Evolutionary conservation across 2,329 filamentous ascomycete species (phyloP).

Genomic region (Colletotrichum theobromicola): DNA sequence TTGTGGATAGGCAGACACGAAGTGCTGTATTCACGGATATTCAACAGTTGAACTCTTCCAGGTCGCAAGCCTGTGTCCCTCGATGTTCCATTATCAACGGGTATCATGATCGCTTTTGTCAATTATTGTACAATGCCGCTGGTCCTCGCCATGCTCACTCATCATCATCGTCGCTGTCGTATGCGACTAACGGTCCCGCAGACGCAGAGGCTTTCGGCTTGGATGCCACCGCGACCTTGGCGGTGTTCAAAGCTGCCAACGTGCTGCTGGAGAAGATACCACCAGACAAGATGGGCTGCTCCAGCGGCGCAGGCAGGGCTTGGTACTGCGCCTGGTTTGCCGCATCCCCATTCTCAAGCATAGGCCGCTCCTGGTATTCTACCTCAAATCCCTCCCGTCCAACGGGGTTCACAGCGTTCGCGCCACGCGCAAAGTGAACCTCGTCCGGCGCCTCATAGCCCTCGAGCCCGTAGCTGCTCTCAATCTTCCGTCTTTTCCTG

Average conservation of each 20-base stretch:
- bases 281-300: constrained; percentile 42
- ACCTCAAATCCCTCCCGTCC: constrained; percentile 66
- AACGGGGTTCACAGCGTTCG: constrained; percentile 66
- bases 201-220: constrained; percentile 58
- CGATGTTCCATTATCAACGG: constrained; percentile 20
- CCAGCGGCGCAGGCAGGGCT: constrained; percentile 28
- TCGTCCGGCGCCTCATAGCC: constrained; percentile 95
- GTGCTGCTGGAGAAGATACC: constrained; percentile 86
- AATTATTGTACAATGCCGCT: constrained; percentile 74
- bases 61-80: constrained; percentile 3
- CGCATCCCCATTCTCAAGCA: constrained; percentile 58
- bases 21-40: constrained; percentile 83
- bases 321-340: constrained; percentile 36
- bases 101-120: constrained; percentile 18
- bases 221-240: constrained; percentile 58
- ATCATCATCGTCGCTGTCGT: constrained; percentile 83
- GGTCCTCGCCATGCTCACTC: constrained; percentile 31
- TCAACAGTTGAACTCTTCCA: constrained; percentile 68
- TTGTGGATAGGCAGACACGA: constrained; percentile 85
- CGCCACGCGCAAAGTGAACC: constrained; percentile 86
- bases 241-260: constrained; percentile 74
- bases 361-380: constrained; percentile 64
- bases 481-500: constrained; percentile 85
- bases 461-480: constrained; percentile 85
- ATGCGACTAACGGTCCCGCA: constrained; percentile 80